Conservation (phyloP, 306 rosid species). For the Quercus ilex region DNA sequence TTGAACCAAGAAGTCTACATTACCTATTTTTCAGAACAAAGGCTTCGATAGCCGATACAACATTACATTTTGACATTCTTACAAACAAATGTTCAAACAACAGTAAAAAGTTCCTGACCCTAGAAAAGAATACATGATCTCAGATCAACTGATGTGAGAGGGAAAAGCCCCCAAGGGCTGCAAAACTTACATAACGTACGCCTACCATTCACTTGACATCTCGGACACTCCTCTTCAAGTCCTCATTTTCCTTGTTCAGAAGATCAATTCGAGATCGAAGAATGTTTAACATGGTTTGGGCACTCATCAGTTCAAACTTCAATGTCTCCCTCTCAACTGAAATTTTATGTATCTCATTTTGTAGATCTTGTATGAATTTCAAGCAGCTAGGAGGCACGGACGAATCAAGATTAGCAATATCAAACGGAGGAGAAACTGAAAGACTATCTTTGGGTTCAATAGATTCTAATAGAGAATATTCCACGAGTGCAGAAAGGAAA, state of each 20-base stretch:
- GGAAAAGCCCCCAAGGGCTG: neutral
- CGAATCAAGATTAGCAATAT: slow-evolving; percentile 35
- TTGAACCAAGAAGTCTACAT: neutral
- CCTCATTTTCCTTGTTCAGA: slow-evolving; percentile 66
- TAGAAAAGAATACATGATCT: slow-evolving; percentile 10
- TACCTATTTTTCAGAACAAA: slow-evolving; percentile 27
- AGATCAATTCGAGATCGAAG: slow-evolving; percentile 68
- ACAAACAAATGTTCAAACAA: slow-evolving; percentile 10
- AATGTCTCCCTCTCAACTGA: slow-evolving; percentile 69
- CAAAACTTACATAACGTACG: slow-evolving; percentile 18
- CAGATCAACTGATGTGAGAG: neutral
- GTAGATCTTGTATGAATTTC: slow-evolving; percentile 68
- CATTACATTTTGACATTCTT: slow-evolving; percentile 3
- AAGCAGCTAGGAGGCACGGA: slow-evolving; percentile 63
- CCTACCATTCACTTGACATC: slow-evolving; percentile 17
- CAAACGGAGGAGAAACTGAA: slow-evolving; percentile 38
- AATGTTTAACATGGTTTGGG: slow-evolving; percentile 79
- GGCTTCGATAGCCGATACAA: slow-evolving; percentile 17
- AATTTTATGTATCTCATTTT: slow-evolving; percentile 60
- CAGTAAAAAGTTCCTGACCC: slow-evolving; percentile 12
- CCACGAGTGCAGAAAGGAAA: slow-evolving; percentile 86
- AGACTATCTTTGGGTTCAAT: slow-evolving; percentile 60
- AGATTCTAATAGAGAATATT: slow-evolving; percentile 76
- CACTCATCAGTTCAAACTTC: slow-evolving; percentile 86
- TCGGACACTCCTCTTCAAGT: slow-evolving; percentile 42